Evolutionary conservation across 257 asterid genomes (phyloP).

Genomic region (Plectranthus barbatus): DNA sequence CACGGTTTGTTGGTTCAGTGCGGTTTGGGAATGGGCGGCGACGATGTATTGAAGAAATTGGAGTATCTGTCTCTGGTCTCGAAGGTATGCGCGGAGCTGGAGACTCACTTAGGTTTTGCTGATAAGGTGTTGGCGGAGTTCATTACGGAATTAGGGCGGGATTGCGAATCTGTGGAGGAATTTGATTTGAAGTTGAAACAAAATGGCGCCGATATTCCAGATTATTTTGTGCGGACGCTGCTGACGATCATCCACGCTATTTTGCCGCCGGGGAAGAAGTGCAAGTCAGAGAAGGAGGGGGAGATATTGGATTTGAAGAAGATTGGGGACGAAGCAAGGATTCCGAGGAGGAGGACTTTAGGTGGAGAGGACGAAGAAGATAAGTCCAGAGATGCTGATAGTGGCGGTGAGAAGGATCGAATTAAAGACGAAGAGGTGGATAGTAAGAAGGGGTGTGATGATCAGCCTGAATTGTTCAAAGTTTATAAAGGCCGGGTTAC

Average conservation of each 20-base stretch:
- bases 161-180: constrained; percentile 42
- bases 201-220: constrained; percentile 77
- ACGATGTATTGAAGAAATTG: constrained; percentile 37
- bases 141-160: constrained; percentile 61
- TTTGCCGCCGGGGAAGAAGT: constrained; percentile 47
- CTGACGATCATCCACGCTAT: constrained; percentile 82
- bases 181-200: constrained; percentile 59
- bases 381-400: constrained; percentile 8
- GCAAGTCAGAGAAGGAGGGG: constrained; percentile 39
- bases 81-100: constrained; percentile 56
- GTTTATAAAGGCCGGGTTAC: constrained; percentile 87
- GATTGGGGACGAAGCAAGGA: too few relatives aligned
- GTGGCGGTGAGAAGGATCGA: constrained; percentile 20
- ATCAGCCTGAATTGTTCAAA: constrained; percentile 54
- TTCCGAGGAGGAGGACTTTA: too few relatives aligned
- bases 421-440: constrained; percentile 36
- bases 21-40: constrained; percentile 19
- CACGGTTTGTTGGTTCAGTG: not conserved
- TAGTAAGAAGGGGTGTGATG: constrained; percentile 25
- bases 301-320: constrained; percentile 5
- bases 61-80: constrained; percentile 59
- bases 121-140: constrained; percentile 73
- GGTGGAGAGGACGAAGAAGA: too few relatives aligned
- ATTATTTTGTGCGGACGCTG: constrained; percentile 77
- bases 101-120: constrained; percentile 47